These are phyloP conservation scores for Cercospora janseana DNA, from an alignment of 2,329 filamentous ascomycete genomes.

Conservation along the genomic window DNA sequence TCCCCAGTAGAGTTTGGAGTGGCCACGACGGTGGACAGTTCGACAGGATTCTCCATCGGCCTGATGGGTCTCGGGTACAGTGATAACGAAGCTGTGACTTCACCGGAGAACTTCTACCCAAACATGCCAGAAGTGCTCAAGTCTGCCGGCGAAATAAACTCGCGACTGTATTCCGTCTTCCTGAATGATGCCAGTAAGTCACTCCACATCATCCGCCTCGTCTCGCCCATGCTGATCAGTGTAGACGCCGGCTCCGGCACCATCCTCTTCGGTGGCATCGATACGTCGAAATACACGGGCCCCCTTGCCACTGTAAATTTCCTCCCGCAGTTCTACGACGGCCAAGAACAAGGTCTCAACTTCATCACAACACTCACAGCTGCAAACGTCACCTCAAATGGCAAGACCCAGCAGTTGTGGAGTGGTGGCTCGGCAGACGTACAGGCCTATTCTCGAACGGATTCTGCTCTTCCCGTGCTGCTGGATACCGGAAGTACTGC, in stretches of 20 bases:
- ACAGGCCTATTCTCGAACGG: slow-evolving; percentile 23
- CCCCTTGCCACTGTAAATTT: slow-evolving; percentile 36
- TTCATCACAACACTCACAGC: slow-evolving; percentile 36
- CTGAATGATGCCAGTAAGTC: slow-evolving; percentile 31
- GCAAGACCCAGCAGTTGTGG: slow-evolving; percentile 25
- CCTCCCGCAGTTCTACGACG: slow-evolving; percentile 25
- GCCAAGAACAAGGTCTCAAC: slow-evolving; percentile 21
- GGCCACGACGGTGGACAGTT: slow-evolving; percentile 30
- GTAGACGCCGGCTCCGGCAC: slow-evolving; percentile 28
- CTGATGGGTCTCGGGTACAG: slow-evolving; percentile 38
- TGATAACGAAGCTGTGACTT: slow-evolving; percentile 30
- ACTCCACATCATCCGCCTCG: neutral
- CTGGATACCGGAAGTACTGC: slow-evolving; percentile 37
- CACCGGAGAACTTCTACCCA: slow-evolving; percentile 28
- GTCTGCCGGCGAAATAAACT: slow-evolving; percentile 34
- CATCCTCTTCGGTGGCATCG: slow-evolving; percentile 40
- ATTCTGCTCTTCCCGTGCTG: slow-evolving; percentile 29
- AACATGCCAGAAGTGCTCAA: slow-evolving; percentile 36
- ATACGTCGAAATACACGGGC: slow-evolving; percentile 35
- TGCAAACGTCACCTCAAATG: slow-evolving; percentile 23
- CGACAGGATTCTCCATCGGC: slow-evolving; percentile 34
- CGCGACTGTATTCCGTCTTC: slow-evolving; percentile 36
- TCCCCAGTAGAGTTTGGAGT: slow-evolving; percentile 35
- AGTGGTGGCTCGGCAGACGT: slow-evolving; percentile 23
- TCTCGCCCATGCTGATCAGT: neutral